These are phyloP conservation scores for Bjerkandera adusta DNA, from an alignment of 1,284 basidiomycete species.

Conservation along the genomic window DNA sequence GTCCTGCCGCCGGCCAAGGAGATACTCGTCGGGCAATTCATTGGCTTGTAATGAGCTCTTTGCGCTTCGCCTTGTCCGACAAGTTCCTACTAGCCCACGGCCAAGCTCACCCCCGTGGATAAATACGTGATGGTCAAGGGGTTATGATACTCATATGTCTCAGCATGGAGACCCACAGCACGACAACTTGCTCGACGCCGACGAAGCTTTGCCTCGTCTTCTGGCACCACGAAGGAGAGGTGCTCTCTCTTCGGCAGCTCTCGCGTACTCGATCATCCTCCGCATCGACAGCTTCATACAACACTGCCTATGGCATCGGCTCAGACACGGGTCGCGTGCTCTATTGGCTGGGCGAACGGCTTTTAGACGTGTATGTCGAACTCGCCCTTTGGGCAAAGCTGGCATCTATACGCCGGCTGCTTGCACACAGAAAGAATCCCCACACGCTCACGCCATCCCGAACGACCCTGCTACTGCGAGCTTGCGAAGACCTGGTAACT, in stretches of 20 bases:
- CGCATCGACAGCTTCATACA: slow-evolving; percentile 4
- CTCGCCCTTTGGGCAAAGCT: slow-evolving; percentile 8
- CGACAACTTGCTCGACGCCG: too few species aligned
- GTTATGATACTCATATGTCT: too few species aligned
- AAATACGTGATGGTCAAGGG: too few species aligned
- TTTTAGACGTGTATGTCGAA: slow-evolving; percentile 10
- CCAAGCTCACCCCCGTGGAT: too few species aligned
- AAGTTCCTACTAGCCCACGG: too few species aligned
- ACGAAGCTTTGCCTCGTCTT: slow-evolving; percentile 9
- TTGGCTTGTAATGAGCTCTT: too few species aligned
- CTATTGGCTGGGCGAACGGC: slow-evolving; percentile 16
- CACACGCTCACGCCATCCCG: too few species aligned
- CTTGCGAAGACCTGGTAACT: slow-evolving; percentile 13
- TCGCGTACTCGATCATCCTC: slow-evolving; percentile 3
- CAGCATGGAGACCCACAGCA: too few species aligned
- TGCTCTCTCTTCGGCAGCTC: slow-evolving; percentile 3
- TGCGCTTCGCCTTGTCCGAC: too few species aligned
- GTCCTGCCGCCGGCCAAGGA: too few species aligned
- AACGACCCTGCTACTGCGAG: too few species aligned
- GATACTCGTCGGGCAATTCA: too few species aligned
- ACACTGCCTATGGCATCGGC: slow-evolving; percentile 8
- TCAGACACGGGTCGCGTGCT: slow-evolving; percentile 12
- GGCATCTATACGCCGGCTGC: slow-evolving; percentile 4
- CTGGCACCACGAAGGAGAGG: background rate
- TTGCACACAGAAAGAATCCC: background rate